Base-by-base conservation (phyloP, 176 grass and related monocot species). In the Musa itinerans region DNA sequence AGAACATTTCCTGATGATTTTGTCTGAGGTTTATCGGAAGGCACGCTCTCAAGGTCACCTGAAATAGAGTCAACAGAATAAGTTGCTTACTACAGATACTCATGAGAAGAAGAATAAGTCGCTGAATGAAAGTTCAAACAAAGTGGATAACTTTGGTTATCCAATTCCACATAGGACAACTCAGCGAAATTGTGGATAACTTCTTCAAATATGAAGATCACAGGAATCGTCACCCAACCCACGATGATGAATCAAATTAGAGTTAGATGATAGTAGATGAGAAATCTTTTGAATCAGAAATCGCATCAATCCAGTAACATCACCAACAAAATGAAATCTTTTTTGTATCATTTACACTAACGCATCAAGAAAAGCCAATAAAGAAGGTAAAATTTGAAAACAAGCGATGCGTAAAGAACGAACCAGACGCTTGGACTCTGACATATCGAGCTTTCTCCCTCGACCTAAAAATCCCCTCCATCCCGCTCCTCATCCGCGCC, bases 1-100 rank as follows among this genome's bases (percentile, higher is more conserved):
- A 99, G 78, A 78, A 99, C 95, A 83, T 65, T 90, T 57, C 84
- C 90, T 20, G 95, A 99, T 54, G 90, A 89, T 82, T 94, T 91
- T 17, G 63, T 79, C 68, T 87, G 80, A 75, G 87, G 62, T 82
- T 89, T 92, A 78, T 89, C 80, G 9, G 79, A 75, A 49, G 85
- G 88, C 48, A 84, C 25, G 81, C 89, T 83, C 52, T 99, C 90
- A 21, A 86, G 73, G 23, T 89, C 95, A 86, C 69, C 95, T 99
- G 77, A 63, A 82, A 29, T 62, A 59, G 53, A 75, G 79, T 64
- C 50, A 74, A 72, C 78, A 26, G 21, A 49, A 26, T 58, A 1
- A 0, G 19, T 3, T 68, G 3, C 1, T 25, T 26, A 1, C 3
- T 29, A 26, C 25, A 15, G 65, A 67, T 4, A 67, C 11, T 29